Base-by-base conservation (phyloP, 768 basidiomycete species). In the Collybiopsis luxurians region DNA sequence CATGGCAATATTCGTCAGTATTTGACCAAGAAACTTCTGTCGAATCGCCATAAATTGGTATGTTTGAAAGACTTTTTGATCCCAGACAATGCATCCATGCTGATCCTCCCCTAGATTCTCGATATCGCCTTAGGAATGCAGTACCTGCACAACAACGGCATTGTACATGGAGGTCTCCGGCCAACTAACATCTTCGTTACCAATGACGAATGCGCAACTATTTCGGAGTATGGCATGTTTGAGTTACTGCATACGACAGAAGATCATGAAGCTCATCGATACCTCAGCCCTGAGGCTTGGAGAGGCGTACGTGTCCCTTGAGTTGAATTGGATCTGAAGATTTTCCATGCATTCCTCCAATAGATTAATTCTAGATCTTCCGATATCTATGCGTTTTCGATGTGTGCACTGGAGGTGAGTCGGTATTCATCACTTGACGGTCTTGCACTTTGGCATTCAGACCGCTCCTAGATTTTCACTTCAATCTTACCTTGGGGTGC, bases 271-370 rank as follows among this genome's bases (percentile, higher is more conserved):
- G 64, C 63, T 2, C 63, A 66, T 53, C 48, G 67, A 45, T 69
- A 69, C 56, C 61, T 63, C 30, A 69, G 67, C 31, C 67, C 67
- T 6, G 67, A 69, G 40, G 61, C 62, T 10, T 67, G 66, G 67
- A 69, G 67, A 57, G 67, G 66, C 26, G 66, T 69, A 46, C 48
- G 66, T 62, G 15, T 34, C 38, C 45, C 5, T 46, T 30, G 40
- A 24, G 11, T 17, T 42, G 46, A 19, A 40, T 4, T 34, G 23
- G 17, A n/a, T 6, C 17, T n/a, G 23, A 54, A 9, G 40, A 12
- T 24, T 24, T 27, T 27, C 23, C 27, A 56, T 36, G 10, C 27
- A 27, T 57, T 15, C 30, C 36, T 51, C 4, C n/a, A n/a, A n/a
- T 45, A 69, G 66, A 65, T 64, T 5, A 28, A 60, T 10, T 66